Evolutionary conservation across 371 early-diverging fungal genomes (phyloP).

Genomic region (Dichotomocladium elegans): DNA sequence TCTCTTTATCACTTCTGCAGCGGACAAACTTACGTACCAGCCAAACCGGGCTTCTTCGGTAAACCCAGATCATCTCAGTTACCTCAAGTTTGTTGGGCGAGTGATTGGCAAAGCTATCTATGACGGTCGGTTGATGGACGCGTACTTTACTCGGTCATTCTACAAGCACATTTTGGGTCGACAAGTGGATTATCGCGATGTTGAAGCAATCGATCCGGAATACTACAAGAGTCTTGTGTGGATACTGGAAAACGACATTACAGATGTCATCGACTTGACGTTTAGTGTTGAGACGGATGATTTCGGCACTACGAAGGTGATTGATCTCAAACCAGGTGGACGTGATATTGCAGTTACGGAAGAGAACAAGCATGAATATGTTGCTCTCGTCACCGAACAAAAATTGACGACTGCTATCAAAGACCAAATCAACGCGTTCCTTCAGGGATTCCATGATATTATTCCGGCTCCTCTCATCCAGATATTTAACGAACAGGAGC

Average conservation of each 20-base stretch:
- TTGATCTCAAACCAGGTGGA: constrained; percentile 92
- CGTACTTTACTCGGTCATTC: constrained; percentile 97
- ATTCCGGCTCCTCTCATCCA: constrained; percentile 87
- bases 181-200: constrained; percentile 91
- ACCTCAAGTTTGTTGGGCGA: constrained; percentile 98
- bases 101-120: constrained; percentile 98
- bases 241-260: constrained; percentile 97
- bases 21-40: constrained; percentile 94
- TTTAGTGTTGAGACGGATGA: constrained; percentile 93
- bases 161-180: constrained; percentile 96
- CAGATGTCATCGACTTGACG: constrained; percentile 91
- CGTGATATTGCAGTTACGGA: constrained; percentile 92
- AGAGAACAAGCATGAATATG: constrained; percentile 96
- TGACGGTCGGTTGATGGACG: constrained; percentile 92
- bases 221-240: constrained; percentile 97
- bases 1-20: constrained; percentile 94
- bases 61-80: constrained; percentile 95
- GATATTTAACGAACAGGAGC: constrained; percentile 98
- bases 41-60: constrained; percentile 93
- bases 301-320: constrained; percentile 82
- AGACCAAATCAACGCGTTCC: constrained; percentile 91
- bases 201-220: constrained; percentile 97
- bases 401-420: constrained; percentile 85
- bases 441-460: constrained; percentile 95
- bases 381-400: constrained; percentile 88